Percentiles rank a stretch among this genome's conserved stretches.
phyloP scores from a whole-genome alignment of 495 filamentous ascomycete genomes.

The Glutinoglossum americanum region DNA sequence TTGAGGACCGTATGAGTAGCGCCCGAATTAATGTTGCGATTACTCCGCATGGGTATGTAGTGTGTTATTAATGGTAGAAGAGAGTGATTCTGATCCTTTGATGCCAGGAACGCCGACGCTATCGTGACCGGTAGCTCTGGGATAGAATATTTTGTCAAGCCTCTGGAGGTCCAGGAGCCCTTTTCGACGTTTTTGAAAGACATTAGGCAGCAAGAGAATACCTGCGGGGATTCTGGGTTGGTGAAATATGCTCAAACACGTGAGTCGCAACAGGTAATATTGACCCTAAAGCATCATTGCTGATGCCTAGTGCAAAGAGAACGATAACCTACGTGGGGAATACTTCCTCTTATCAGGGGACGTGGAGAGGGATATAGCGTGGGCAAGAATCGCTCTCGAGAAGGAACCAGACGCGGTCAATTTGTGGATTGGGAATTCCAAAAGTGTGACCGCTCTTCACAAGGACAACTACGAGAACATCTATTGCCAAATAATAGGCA shows the following conservation, averaged over 20 bases:
- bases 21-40: constrained; percentile 43
- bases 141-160: constrained; percentile 29
- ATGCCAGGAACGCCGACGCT: constrained; percentile 36
- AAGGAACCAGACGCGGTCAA: constrained; percentile 47
- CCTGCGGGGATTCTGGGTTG: constrained; percentile 12
- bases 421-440: constrained; percentile 53
- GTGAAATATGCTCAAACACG: constrained; percentile 32
- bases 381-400: constrained; percentile 41
- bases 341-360: constrained; percentile 34
- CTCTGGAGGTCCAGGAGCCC: constrained; percentile 27
- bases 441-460: constrained; percentile 44
- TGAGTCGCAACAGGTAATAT: constrained; percentile 7
- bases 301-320: constrained; percentile 23
- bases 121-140: constrained; percentile 23
- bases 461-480: constrained; percentile 68
- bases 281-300: background rate
- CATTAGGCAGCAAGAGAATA: constrained; percentile 20
- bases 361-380: constrained; percentile 35
- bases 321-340: constrained; percentile 54
- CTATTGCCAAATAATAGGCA: constrained; percentile 47
- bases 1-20: constrained; percentile 28
- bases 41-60: constrained; percentile 39
- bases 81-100: background rate
- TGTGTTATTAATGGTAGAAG: background rate
- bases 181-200: constrained; percentile 26